Percentiles rank a stretch among this genome's conserved stretches.
Evolutionary conservation across 2,329 filamentous ascomycete genomes (phyloP).

Genomic region (Botrytis squamosa): DNA sequence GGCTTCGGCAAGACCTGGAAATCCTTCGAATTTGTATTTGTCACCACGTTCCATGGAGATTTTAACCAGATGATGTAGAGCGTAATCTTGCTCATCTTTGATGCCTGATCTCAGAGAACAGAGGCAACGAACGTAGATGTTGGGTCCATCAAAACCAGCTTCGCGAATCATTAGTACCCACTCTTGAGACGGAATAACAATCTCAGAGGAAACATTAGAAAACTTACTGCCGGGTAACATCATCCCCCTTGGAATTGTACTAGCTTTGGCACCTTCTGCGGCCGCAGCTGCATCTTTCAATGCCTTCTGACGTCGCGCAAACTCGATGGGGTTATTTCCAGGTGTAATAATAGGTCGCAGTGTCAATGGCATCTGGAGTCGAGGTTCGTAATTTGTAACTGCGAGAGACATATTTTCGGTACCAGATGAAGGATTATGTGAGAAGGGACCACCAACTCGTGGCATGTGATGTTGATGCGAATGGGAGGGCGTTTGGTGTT

Average conservation of each 20-base stretch:
- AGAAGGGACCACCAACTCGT: slow-evolving; percentile 42
- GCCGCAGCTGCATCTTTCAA: slow-evolving; percentile 42
- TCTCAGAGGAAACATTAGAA: slow-evolving; percentile 21
- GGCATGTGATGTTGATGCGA: slow-evolving; percentile 35
- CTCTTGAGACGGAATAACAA: background rate
- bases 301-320: slow-evolving; percentile 56
- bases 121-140: slow-evolving; percentile 88
- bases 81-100: slow-evolving; percentile 83
- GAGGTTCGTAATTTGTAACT: slow-evolving; percentile 69
- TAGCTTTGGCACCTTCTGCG: slow-evolving; percentile 41
- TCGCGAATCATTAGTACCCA: slow-evolving; percentile 25
- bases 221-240: slow-evolving; percentile 63
- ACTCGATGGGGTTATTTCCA: slow-evolving; percentile 69
- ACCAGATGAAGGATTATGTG: slow-evolving; percentile 54
- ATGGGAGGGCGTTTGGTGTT: slow-evolving; percentile 24
- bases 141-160: slow-evolving; percentile 69
- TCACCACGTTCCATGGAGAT: slow-evolving; percentile 94
- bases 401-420: slow-evolving; percentile 58
- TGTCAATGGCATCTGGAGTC: slow-evolving; percentile 59
- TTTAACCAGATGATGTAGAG: slow-evolving; percentile 88
- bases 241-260: slow-evolving; percentile 47
- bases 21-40: slow-evolving; percentile 93
- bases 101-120: slow-evolving; percentile 79
- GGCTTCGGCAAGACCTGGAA: slow-evolving; percentile 82
- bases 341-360: slow-evolving; percentile 75